Evolutionary conservation across 345 rosid species (phyloP).

Genomic region (Erodium maritimum): DNA sequence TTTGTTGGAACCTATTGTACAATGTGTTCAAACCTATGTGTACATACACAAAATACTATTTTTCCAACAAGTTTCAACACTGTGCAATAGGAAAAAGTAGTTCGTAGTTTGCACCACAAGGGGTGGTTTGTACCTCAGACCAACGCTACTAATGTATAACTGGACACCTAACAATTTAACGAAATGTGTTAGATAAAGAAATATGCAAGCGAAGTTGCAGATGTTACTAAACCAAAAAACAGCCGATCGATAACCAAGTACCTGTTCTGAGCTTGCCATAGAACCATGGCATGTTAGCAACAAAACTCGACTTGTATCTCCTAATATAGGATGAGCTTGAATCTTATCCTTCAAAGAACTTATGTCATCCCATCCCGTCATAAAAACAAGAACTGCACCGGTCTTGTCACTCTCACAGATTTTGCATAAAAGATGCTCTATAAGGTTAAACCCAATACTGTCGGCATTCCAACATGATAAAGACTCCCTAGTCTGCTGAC

Average conservation of each 20-base stretch:
- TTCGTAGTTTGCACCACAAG: no score
- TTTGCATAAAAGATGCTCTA: constrained; percentile 49
- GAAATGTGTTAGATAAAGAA: neutral
- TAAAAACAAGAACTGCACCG: constrained; percentile 79
- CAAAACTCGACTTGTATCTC: constrained; percentile 57
- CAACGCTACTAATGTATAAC: neutral
- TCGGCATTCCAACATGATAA: constrained; percentile 88
- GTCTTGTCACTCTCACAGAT: constrained; percentile 65
- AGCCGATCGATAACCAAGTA: constrained; percentile 6
- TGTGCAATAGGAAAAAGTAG: no score
- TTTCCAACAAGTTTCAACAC: no score
- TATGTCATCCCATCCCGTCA: constrained; percentile 99
- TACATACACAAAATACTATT: no score
- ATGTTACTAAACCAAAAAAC: neutral
- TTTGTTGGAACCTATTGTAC: no score
- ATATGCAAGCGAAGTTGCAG: neutral
- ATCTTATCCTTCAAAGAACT: constrained; percentile 78
- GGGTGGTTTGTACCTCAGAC: no score
- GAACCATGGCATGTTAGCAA: constrained; percentile 93
- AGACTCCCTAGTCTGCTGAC: constrained; percentile 54
- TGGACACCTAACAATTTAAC: no score
- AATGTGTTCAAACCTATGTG: no score
- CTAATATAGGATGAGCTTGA: constrained; percentile 50
- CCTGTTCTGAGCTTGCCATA: constrained; percentile 97
- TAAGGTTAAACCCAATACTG: constrained; percentile 83